Evolutionary conservation across 2,329 filamentous ascomycete genomes (phyloP).

Genomic region (Onygenales sp.): DNA sequence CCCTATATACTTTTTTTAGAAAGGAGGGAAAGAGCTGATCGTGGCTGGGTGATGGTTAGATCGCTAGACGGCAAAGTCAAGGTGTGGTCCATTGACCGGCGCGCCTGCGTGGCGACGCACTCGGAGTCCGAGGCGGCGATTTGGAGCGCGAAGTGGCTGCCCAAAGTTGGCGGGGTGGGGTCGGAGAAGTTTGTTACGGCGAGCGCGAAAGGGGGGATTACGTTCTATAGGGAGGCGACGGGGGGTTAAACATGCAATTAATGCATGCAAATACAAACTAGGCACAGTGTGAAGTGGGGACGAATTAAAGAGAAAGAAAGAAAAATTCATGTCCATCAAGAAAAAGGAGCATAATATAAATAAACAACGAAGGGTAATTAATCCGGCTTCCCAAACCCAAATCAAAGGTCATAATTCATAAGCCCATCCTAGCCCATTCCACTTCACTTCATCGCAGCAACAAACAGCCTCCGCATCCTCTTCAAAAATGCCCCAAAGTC

Average conservation of each 20-base stretch:
- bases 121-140: slow-evolving; percentile 78
- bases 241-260: slow-evolving; percentile 41
- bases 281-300: background rate
- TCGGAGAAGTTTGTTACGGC: slow-evolving; percentile 67
- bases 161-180: slow-evolving; percentile 50
- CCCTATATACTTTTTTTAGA: background rate
- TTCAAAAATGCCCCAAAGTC: slow-evolving; percentile 54
- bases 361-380: no score
- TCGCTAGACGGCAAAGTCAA: slow-evolving; percentile 91
- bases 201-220: slow-evolving; percentile 64
- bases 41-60: slow-evolving; percentile 21
- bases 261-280: background rate
- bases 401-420: background rate
- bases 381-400: no score
- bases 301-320: background rate
- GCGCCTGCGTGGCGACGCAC: slow-evolving; percentile 82
- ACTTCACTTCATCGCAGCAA: slow-evolving; percentile 42
- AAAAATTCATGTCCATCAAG: background rate
- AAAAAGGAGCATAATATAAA: background rate
- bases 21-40: background rate
- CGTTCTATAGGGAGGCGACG: slow-evolving; percentile 78
- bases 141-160: slow-evolving; percentile 78
- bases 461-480: slow-evolving; percentile 52
- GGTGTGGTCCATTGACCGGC: slow-evolving; percentile 83
- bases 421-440: background rate